These are phyloP conservation scores for Chalciporus sp. DNA, from an alignment of 1,284 basidiomycete species.

Conservation along the genomic window DNA sequence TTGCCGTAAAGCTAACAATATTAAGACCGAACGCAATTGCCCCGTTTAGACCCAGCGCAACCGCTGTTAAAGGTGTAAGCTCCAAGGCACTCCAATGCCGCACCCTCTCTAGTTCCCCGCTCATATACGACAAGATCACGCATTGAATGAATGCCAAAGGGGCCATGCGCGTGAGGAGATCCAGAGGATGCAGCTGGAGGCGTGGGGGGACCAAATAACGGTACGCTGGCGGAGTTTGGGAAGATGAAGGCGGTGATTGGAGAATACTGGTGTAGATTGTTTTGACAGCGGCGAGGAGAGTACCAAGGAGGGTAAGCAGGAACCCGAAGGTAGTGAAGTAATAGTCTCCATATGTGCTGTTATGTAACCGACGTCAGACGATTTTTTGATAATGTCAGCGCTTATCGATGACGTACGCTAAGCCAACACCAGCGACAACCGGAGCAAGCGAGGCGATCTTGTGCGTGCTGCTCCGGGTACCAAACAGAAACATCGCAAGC, in stretches of 20 bases:
- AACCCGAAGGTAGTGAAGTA: conserved; percentile 84
- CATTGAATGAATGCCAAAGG: conserved; percentile 90
- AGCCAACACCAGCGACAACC: conserved; percentile 87
- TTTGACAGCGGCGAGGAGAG: conserved; percentile 87
- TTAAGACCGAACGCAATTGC: conserved; percentile 88
- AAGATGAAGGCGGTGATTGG: conserved; percentile 44
- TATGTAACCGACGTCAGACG: background rate
- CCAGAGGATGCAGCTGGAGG: conserved; percentile 76
- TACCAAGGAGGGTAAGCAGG: conserved; percentile 83
- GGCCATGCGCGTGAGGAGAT: conserved; percentile 82
- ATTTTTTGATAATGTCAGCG: background rate
- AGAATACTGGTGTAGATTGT: conserved; percentile 88
- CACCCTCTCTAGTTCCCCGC: conserved; percentile 78
- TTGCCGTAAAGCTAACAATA: conserved; percentile 90
- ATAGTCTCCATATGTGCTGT: conserved; percentile 89
- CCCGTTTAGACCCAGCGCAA: conserved; percentile 76
- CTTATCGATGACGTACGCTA: conserved; percentile 70
- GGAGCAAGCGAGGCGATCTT: conserved; percentile 82
- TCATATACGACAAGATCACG: conserved; percentile 69
- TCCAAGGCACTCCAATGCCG: conserved; percentile 51
- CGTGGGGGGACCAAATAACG: conserved; percentile 45
- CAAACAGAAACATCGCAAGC: conserved; percentile 65
- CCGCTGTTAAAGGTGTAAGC: conserved; percentile 51
- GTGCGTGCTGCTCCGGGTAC: conserved; percentile 49
- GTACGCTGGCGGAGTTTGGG: conserved; percentile 16